Conservation (phyloP, 1,284 basidiomycete genomes). For the Malassezia slooffiae region DNA sequence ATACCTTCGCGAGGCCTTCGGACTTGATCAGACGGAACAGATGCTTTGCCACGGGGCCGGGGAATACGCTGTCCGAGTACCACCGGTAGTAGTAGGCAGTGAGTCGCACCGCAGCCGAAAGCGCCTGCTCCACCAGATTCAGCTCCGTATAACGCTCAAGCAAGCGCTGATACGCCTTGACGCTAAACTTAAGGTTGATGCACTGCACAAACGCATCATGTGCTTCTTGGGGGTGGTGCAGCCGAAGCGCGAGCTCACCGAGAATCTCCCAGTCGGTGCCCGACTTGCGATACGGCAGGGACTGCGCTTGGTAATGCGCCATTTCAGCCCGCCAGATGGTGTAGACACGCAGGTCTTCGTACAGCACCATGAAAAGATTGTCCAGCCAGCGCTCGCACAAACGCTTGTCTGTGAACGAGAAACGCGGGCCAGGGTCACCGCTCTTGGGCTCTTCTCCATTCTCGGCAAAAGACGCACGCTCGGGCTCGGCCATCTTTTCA, state of each 20-base stretch:
- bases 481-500: not conserved
- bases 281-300: constrained; percentile 91
- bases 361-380: constrained; percentile 95
- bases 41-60: constrained; percentile 73
- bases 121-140: constrained; percentile 74
- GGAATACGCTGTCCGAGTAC: constrained; percentile 59
- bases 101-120: constrained; percentile 82
- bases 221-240: constrained; percentile 94
- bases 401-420: constrained; percentile 90
- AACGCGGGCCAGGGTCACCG: constrained; percentile 51
- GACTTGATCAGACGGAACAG: constrained; percentile 85
- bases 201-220: constrained; percentile 94
- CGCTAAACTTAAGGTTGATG: constrained; percentile 74
- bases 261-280: constrained; percentile 97
- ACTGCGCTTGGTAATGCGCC: constrained; percentile 96
- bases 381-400: constrained; percentile 96
- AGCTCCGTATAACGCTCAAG: constrained; percentile 91
- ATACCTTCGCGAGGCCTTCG: constrained; percentile 89
- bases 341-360: constrained; percentile 97
- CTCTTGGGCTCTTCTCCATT: not conserved
- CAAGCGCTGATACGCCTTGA: constrained; percentile 81
- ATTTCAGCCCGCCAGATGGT: constrained; percentile 98
- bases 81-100: constrained; percentile 72
- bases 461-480: no score
- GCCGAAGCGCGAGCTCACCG: constrained; percentile 76